A percentile compares a stretch with the other conserved stretches of the same genome.
These are phyloP conservation scores for Lentinula lateritia DNA, from an alignment of 768 basidiomycete genomes.

Conservation along the genomic window DNA sequence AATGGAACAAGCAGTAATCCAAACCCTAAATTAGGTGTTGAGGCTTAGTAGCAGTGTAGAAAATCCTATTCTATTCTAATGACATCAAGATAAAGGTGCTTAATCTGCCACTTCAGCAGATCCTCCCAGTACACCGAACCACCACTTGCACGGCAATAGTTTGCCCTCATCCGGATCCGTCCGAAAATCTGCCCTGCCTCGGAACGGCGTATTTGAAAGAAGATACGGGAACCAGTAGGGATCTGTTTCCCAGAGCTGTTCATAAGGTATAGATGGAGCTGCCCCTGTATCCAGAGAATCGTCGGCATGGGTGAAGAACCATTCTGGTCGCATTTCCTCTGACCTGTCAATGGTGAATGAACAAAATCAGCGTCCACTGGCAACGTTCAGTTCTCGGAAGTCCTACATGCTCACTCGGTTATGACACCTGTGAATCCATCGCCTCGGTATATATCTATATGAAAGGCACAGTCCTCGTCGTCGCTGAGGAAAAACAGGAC, in stretches of 20 bases:
- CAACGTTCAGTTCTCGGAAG: neutral
- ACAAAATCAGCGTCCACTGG: neutral
- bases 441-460: conserved; percentile 70
- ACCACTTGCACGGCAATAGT: conserved; percentile 35
- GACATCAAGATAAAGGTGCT: no score
- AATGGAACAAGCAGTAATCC: neutral
- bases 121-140: conserved; percentile 27
- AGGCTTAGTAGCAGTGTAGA: no score
- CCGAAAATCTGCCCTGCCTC: conserved; percentile 40
- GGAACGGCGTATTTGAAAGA: conserved; percentile 28
- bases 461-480: conserved; percentile 52
- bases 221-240: conserved; percentile 65
- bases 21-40: neutral
- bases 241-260: conserved; percentile 59
- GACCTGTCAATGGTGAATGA: conserved; percentile 39
- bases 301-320: conserved; percentile 41
- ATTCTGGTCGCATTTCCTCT: conserved; percentile 84
- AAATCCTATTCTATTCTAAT: no score
- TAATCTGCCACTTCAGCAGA: neutral
- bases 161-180: conserved; percentile 21
- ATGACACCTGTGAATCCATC: conserved; percentile 53
- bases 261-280: conserved; percentile 50
- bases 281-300: conserved; percentile 5
- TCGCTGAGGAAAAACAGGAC: conserved; percentile 58
- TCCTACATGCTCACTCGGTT: conserved; percentile 49